These are phyloP conservation scores for Pseudogymnoascus sp. DNA, from an alignment of 2,329 filamentous ascomycete species.

Conservation along the genomic window DNA sequence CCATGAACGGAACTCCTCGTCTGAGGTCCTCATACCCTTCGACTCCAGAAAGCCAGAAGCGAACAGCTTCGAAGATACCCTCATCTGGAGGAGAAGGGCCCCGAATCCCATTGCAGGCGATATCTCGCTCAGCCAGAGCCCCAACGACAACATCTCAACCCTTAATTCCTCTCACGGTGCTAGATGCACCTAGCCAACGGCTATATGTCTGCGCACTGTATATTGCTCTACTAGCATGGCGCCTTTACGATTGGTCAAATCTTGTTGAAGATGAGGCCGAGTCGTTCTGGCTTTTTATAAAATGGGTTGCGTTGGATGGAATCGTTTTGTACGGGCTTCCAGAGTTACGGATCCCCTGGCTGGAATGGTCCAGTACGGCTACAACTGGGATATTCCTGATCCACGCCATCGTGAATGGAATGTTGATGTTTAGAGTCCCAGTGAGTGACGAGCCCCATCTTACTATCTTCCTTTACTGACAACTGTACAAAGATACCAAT, in stretches of 20 bases:
- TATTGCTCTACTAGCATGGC: constrained; percentile 66
- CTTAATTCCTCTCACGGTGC: constrained; percentile 68
- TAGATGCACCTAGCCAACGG: constrained; percentile 87
- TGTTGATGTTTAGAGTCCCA: constrained; percentile 88
- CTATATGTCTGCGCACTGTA: constrained; percentile 82
- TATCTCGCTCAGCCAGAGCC: constrained; percentile 19
- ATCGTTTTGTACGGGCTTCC: constrained; percentile 71
- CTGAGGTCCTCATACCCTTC: constrained; percentile 74
- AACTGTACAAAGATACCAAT: constrained; percentile 53
- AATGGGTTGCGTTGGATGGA: constrained; percentile 86
- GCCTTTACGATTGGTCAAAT: constrained; percentile 76
- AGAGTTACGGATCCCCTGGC: constrained; percentile 85
- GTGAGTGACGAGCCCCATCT: constrained; percentile 38
- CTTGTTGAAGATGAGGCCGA: constrained; percentile 73
- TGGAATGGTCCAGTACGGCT: constrained; percentile 76
- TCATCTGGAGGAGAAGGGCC: constrained; percentile 19
- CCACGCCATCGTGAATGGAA: constrained; percentile 68
- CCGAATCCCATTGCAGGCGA: constrained; percentile 22
- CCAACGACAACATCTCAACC: constrained; percentile 36
- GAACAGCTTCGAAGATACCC: constrained; percentile 27
- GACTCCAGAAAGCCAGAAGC: constrained; percentile 51
- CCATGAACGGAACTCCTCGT: constrained; percentile 75
- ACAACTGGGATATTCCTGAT: constrained; percentile 62
- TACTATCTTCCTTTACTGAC: constrained; percentile 14
- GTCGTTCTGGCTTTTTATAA: constrained; percentile 85